phyloP scores from a whole-genome alignment of 768 basidiomycete species.

The Calocybe indica region DNA sequence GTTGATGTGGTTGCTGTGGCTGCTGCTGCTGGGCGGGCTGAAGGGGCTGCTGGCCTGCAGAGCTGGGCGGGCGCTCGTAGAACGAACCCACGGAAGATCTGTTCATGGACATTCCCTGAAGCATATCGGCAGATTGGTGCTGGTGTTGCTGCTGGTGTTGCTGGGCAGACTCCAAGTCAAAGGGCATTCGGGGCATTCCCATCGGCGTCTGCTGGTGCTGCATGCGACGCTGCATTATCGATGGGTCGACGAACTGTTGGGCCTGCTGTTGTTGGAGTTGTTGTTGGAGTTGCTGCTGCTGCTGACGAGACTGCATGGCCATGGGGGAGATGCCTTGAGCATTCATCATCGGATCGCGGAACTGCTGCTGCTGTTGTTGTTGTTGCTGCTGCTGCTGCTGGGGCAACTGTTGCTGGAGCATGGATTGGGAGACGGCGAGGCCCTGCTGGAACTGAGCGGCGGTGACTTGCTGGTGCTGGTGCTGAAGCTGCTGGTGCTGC shows the following conservation, averaged over 20 bases:
- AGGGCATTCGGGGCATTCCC: no score
- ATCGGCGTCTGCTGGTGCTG: no score
- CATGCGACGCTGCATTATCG: no score
- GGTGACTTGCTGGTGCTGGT: conserved; percentile 6
- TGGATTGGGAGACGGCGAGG: not conserved
- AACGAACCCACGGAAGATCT: conserved; percentile 1
- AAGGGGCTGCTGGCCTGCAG: not conserved
- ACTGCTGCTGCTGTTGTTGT: conserved; percentile 4
- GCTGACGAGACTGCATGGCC: conserved; percentile 2
- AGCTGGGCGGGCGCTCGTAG: conserved; percentile 10
- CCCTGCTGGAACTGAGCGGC: conserved; percentile 5
- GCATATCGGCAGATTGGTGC: conserved; percentile 3
- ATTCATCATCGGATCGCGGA: not conserved
- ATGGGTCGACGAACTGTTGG: not conserved
- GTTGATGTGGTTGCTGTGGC: conserved; percentile 2
- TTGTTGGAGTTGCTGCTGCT: conserved; percentile 1
- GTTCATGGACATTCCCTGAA: no score
- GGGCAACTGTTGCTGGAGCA: not conserved
- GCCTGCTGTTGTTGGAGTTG: conserved; percentile 6
- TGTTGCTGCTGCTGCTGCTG: conserved; percentile 1
- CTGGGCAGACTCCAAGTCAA: not conserved
- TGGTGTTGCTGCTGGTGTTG: conserved; percentile 3
- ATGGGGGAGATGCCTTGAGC: not conserved
- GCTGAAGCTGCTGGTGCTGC: conserved; percentile 12
- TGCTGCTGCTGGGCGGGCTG: conserved; percentile 3